Conservation (phyloP, 78 protist genomes). For the Dictyostelium brefeldianum region DNA sequence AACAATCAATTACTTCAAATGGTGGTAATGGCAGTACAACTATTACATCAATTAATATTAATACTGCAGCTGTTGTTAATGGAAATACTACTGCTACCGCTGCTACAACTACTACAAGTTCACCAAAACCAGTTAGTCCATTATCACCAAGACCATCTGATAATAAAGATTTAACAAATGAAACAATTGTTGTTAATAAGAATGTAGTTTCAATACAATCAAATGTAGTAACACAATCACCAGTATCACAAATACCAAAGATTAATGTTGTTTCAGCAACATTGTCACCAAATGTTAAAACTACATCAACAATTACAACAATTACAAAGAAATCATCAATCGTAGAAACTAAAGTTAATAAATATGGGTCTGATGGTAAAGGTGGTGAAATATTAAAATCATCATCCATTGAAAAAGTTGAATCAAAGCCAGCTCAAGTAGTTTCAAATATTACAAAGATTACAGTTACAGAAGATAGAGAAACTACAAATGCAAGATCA, state of each 20-base stretch:
- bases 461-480: not conserved
- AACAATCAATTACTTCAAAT: not conserved
- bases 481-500: not conserved
- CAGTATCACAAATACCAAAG: not conserved
- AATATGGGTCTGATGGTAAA: not conserved
- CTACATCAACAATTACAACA: not conserved
- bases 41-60: too few relatives aligned
- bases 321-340: not conserved
- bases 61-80: not conserved
- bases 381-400: not conserved
- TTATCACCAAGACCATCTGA: constrained; percentile 20
- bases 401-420: not conserved
- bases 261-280: not conserved
- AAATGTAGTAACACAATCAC: too few relatives aligned
- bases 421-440: not conserved
- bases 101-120: constrained; percentile 5
- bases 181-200: not conserved
- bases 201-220: too few relatives aligned
- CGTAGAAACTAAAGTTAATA: not conserved
- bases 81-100: not conserved
- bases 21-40: too few relatives aligned
- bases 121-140: not conserved
- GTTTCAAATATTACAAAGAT: not conserved
- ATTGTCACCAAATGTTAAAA: not conserved
- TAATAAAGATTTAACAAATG: constrained; percentile 16